Evolutionary conservation across 164 flowering plant genomes (phyloP), one percentile per base, ranked within the genome.

Genomic region (Vitis rupestris): DNA sequence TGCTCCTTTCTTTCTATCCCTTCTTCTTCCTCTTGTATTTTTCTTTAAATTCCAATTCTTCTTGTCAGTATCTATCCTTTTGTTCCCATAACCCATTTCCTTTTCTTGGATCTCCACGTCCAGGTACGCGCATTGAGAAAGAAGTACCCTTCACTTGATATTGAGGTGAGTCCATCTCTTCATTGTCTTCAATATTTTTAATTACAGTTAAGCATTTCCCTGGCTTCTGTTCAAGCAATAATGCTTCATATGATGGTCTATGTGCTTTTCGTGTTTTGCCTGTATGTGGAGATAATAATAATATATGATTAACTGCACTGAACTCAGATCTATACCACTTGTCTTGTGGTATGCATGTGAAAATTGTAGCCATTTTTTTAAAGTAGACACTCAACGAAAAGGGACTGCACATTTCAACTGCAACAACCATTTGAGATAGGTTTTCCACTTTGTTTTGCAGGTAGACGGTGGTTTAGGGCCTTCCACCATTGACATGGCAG

Each of bases 401-500:
- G 44, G 44, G 7, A 37, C 44, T 37, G 4, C 44, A 37, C 44
- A 37, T 37, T 37, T 23, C 27, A 23, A 23, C 44, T 3, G 44
- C 44, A 3, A 37, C 44, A 37, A 37, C 44, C 13, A 54, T 15
- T 12, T 52, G 61, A 64, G 53, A 48, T 48, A 15, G 5, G 54
- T 56, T 15, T n/a, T 14, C 17, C 7, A 14, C 61, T 17, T 70
- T 64, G n/a, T 50, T 60, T 65, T 76, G 66, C 82, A 93, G 98
- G 98, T 90, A 53, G 98, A 93, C 75, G 98, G 96, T 52, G 98
- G 98, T 60, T 84, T 95, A 72, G 98, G 98, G 44, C 93, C 95
- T 61, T 90, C 94, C 14, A 93, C 98, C 27, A 90, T 93, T 44
- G 91, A 84, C 51, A 50, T 50, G 59, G 95, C 97, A 17, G 97